These are phyloP conservation scores for Globisporangium uncinulatum DNA, from an alignment of 352 stramenopile genomes.

Conservation along the genomic window DNA sequence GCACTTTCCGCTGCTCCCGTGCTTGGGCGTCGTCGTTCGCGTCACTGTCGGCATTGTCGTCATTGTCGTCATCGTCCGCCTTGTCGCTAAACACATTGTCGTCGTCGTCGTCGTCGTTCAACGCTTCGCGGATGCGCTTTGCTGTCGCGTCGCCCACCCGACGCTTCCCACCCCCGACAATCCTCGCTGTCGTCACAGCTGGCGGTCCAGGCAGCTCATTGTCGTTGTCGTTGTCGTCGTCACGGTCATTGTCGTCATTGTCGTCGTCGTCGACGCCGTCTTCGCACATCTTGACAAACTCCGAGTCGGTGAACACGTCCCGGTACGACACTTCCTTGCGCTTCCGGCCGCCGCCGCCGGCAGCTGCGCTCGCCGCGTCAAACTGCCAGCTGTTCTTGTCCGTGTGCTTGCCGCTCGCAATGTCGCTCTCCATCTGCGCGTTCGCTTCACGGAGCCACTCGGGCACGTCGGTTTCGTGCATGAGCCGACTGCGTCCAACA, in stretches of 20 bases:
- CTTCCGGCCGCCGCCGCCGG: constrained; percentile 41
- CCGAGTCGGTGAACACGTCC: constrained; percentile 79
- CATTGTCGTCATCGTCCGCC: constrained; percentile 10
- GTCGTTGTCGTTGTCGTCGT: not conserved
- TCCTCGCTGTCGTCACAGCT: not conserved
- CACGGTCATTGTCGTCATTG: constrained; percentile 18
- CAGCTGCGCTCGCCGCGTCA: constrained; percentile 30
- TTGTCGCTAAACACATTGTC: not conserved
- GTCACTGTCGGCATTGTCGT: constrained; percentile 31
- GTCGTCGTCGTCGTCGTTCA: not conserved
- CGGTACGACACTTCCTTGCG: constrained; percentile 85
- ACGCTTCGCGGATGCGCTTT: constrained; percentile 28
- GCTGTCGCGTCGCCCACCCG: constrained; percentile 16
- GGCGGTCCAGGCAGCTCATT: no score
- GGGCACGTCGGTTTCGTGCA: constrained; percentile 66
- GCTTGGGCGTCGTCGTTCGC: constrained; percentile 31
- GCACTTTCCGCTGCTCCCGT: constrained; percentile 43
- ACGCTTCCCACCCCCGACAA: constrained; percentile 11
- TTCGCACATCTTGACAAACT: constrained; percentile 87
- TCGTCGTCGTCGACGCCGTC: constrained; percentile 58
- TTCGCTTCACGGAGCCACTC: constrained; percentile 74
- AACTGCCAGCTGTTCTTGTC: constrained; percentile 62
- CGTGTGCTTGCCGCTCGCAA: constrained; percentile 38
- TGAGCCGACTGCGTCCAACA: constrained; percentile 48
- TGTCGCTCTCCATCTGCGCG: constrained; percentile 49